Conservation (phyloP, 495 filamentous ascomycete species). For the Rostrohypoxylon terebratum region DNA sequence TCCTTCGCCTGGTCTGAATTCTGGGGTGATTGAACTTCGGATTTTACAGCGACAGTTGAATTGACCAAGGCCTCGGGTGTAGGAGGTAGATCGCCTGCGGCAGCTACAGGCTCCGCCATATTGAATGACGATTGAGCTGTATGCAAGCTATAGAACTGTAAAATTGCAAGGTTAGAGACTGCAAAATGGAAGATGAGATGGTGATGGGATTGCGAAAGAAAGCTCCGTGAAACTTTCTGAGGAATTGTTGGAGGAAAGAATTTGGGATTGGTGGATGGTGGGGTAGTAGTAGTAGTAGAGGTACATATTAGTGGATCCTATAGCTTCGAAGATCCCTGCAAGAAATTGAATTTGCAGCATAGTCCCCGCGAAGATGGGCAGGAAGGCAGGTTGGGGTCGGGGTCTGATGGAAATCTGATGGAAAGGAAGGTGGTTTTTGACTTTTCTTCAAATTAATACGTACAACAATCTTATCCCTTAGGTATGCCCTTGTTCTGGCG, state of each 20-base stretch:
- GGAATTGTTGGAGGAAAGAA: neutral
- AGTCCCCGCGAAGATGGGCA: neutral
- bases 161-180: neutral
- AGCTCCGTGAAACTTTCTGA: neutral
- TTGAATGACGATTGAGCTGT: neutral
- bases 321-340: neutral
- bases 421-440: too few relatives aligned
- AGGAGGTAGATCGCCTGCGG: neutral
- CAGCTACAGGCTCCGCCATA: slow-evolving; percentile 3
- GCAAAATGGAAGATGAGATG: too few relatives aligned
- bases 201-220: neutral
- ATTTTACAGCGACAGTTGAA: neutral
- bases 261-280: neutral
- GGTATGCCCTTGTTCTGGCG: too few relatives aligned
- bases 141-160: neutral
- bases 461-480: too few relatives aligned
- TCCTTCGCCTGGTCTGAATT: neutral
- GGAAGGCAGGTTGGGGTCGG: too few relatives aligned
- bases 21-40: slow-evolving; percentile 4
- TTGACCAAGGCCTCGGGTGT: neutral
- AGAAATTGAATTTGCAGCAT: neutral
- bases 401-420: too few relatives aligned
- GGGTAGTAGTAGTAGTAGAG: too few relatives aligned
- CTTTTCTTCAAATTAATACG: too few relatives aligned
- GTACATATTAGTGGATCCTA: neutral